Evolutionary conservation across 1,284 basidiomycete genomes (phyloP).

Genomic region (Hypsizygus ulmarius): DNA sequence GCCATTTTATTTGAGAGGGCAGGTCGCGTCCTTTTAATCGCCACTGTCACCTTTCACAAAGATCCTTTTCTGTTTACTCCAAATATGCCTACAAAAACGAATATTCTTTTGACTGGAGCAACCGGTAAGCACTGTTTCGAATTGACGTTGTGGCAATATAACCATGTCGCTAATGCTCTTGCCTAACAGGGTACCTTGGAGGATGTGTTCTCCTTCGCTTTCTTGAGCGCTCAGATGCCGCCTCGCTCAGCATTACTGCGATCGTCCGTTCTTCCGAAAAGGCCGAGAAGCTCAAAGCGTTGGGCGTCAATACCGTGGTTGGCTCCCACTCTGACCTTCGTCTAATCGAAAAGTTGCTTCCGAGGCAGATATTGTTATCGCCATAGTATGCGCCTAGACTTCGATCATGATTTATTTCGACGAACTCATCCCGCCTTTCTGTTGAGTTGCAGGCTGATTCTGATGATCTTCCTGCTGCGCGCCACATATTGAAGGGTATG

Average conservation of each 20-base stretch:
- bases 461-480: conserved; percentile 30
- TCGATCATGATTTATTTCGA: not conserved
- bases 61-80: not conserved
- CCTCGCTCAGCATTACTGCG: conserved; percentile 33
- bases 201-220: conserved; percentile 40
- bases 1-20: no score
- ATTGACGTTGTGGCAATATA: conserved; percentile 2
- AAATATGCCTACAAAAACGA: not conserved
- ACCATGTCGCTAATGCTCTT: conserved; percentile 4
- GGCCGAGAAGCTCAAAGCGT: conserved; percentile 25
- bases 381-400: not conserved
- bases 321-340: conserved; percentile 22
- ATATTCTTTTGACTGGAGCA: not conserved
- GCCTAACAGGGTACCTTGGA: conserved; percentile 42
- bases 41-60: not conserved
- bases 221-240: conserved; percentile 31
- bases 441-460: conserved; percentile 14
- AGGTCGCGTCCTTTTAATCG: no score
- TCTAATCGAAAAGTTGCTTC: conserved; percentile 1
- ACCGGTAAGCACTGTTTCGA: not conserved
- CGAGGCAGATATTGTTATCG: conserved; percentile 3
- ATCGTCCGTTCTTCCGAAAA: conserved; percentile 35
- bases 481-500: conserved; percentile 44
- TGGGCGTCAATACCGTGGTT: conserved; percentile 31
- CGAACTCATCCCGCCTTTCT: not conserved